Evolutionary conservation across 2,329 filamentous ascomycete genomes (phyloP).

Genomic region (Xylariaceae sp.): DNA sequence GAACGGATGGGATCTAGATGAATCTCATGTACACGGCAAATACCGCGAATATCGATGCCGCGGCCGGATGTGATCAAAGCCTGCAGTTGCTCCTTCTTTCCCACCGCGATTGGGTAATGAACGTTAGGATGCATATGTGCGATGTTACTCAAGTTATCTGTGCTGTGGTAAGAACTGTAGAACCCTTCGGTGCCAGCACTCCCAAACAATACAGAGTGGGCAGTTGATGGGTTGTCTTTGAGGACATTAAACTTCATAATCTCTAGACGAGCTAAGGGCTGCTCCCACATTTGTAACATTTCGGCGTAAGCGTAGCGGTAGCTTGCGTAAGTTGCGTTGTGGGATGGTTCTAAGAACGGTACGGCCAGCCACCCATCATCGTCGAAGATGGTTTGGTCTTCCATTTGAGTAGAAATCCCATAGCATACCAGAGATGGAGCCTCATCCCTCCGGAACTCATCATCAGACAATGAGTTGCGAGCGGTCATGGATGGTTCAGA

Average conservation of each 20-base stretch:
- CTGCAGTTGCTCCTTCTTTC: slow-evolving; percentile 61
- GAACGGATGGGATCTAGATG: slow-evolving; percentile 66
- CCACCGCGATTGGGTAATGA: slow-evolving; percentile 61
- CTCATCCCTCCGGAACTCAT: slow-evolving; percentile 57
- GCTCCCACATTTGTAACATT: slow-evolving; percentile 70
- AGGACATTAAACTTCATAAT: slow-evolving; percentile 74
- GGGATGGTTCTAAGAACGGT: slow-evolving; percentile 62
- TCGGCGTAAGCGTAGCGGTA: slow-evolving; percentile 73
- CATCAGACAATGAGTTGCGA: slow-evolving; percentile 61
- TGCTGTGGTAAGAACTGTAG: slow-evolving; percentile 47
- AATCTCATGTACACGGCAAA: slow-evolving; percentile 68
- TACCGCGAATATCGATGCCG: slow-evolving; percentile 67
- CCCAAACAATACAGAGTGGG: slow-evolving; percentile 34
- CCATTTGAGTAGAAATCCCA: slow-evolving; percentile 59
- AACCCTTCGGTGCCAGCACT: slow-evolving; percentile 42
- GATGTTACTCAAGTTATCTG: slow-evolving; percentile 43
- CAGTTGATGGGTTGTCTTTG: slow-evolving; percentile 52
- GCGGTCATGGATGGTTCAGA: slow-evolving; percentile 54
- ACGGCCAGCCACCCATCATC: slow-evolving; percentile 70
- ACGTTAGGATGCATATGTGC: slow-evolving; percentile 47
- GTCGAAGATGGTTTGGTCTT: slow-evolving; percentile 71
- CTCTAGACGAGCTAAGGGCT: slow-evolving; percentile 68
- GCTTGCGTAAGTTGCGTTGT: slow-evolving; percentile 58
- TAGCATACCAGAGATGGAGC: slow-evolving; percentile 56
- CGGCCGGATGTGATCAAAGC: slow-evolving; percentile 58